Base-by-base conservation (phyloP, 2,329 filamentous ascomycete genomes). In the Paecilomyces variotii region DNA sequence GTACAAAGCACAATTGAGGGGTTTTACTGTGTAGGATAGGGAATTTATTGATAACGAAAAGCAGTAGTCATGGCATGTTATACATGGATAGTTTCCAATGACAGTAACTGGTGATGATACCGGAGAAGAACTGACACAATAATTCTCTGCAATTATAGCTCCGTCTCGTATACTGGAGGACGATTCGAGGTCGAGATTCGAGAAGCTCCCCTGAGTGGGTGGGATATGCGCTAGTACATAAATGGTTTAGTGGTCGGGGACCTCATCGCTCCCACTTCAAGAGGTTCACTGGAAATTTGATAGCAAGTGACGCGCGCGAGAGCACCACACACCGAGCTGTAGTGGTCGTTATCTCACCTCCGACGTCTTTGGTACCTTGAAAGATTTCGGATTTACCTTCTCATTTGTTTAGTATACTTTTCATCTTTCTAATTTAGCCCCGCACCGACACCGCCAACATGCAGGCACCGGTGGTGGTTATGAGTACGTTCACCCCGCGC, bases 381-480 rank as follows among this genome's bases (percentile, higher is more conserved):
- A 63, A 61, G 55, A 56, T 10, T 6, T 45, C 5, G 4, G 39
- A 45, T 45, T 24, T 45, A 45, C n/a, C 39, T 53, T 56, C 53
- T 9, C n/a, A 14, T 58, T 56, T 52, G 30, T 62, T 57, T 56
- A 53, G 50, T 14, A 30, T 55, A 55, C 49, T 51, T 54, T 30
- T 12, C 34, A 14, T 56, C 51, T 34, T 28, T 56, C 19, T 45
- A 45, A 45, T 45, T 45, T 45, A 14, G 24, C 39, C n/a, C 39
- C 39, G 39, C 39, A 45, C 39, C 39, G 39, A 45, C 7, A 66
- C 67, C 66, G 68, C 72, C 80, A 86, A 80, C 65, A 89, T 89
- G 87, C 87, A 89, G 82, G 87, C 87, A 70, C 87, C 87, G 66
- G 87, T 89, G 75, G 78, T 89, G 75, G 86, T 89, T 69, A 88